A percentile compares a stretch with the other conserved stretches of the same genome.
Conservation (phyloP, 306 rosid species). For the Ammopiptanthus mongolicus region DNA sequence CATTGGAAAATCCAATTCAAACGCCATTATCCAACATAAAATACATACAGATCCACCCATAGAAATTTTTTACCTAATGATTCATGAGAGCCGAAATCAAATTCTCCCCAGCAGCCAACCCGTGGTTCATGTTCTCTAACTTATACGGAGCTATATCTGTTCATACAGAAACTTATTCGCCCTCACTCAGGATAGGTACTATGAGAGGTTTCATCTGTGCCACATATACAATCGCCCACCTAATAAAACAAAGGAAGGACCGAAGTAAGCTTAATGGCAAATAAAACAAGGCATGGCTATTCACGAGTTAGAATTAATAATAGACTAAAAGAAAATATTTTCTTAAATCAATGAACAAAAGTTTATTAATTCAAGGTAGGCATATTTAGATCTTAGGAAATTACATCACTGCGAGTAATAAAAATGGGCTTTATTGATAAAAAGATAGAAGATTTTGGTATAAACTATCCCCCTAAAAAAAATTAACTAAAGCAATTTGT, state of each 20-base stretch:
- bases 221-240: constrained; percentile 94
- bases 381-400: not conserved
- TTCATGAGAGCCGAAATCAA: constrained; percentile 26
- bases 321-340: not conserved
- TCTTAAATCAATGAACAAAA: not conserved
- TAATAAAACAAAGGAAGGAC: constrained; percentile 21
- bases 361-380: not conserved
- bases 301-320: not conserved
- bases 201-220: constrained; percentile 96
- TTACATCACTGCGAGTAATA: not conserved
- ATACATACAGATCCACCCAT: constrained; percentile 26
- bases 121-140: constrained; percentile 15
- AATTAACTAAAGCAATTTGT: not conserved
- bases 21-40: constrained; percentile 24
- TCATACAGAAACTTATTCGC: constrained; percentile 35
- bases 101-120: constrained; percentile 22
- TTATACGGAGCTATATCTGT: constrained; percentile 17
- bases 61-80: constrained; percentile 15
- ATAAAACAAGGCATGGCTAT: not conserved
- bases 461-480: not conserved
- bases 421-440: not conserved
- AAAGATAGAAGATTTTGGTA: not conserved
- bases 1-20: constrained; percentile 24
- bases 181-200: constrained; percentile 77
- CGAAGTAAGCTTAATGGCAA: not conserved